Percentiles rank a stretch among this genome's conserved stretches.
Conservation (phyloP, 2,329 filamentous ascomycete genomes). For the Diaporthe australafricana region DNA sequence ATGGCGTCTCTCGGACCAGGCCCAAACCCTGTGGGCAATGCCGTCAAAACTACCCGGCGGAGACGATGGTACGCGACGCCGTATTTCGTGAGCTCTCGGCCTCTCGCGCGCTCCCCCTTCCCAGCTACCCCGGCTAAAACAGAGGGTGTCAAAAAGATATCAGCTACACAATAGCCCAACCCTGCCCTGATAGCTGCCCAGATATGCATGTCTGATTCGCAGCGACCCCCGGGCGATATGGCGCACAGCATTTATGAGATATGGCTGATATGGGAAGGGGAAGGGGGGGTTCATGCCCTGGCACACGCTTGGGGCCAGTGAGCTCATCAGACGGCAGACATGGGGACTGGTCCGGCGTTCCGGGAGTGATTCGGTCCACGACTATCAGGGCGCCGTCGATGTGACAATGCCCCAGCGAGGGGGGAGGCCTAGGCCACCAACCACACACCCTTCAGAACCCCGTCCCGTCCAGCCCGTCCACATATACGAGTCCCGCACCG, state of each 20-base stretch:
- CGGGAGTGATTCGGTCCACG: constrained; percentile 13
- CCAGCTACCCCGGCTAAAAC: neutral
- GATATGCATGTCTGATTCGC: constrained; percentile 22
- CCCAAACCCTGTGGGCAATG: constrained; percentile 10
- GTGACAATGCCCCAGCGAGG: neutral
- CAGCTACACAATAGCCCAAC: constrained; percentile 4
- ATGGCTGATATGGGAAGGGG: too few relatives aligned
- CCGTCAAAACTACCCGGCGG: constrained; percentile 1
- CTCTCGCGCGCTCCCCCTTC: neutral
- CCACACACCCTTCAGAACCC: too few relatives aligned
- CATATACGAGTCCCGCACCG: constrained; percentile 7
- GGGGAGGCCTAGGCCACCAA: neutral
- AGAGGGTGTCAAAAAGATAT: neutral
- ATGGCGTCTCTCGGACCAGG: neutral
- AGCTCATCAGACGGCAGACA: constrained; percentile 11
- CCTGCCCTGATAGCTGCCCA: neutral
- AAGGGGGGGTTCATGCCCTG: constrained; percentile 13
- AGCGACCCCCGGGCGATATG: constrained; percentile 8
- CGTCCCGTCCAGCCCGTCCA: neutral
- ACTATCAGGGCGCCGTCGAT: constrained; percentile 20
- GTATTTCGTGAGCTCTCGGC: neutral
- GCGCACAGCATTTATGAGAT: neutral
- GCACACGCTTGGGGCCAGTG: constrained; percentile 7
- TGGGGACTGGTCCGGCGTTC: constrained; percentile 23
- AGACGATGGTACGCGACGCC: neutral